Evolutionary conservation across 768 basidiomycete genomes (phyloP).

Genomic region (Piloderma croceum): DNA sequence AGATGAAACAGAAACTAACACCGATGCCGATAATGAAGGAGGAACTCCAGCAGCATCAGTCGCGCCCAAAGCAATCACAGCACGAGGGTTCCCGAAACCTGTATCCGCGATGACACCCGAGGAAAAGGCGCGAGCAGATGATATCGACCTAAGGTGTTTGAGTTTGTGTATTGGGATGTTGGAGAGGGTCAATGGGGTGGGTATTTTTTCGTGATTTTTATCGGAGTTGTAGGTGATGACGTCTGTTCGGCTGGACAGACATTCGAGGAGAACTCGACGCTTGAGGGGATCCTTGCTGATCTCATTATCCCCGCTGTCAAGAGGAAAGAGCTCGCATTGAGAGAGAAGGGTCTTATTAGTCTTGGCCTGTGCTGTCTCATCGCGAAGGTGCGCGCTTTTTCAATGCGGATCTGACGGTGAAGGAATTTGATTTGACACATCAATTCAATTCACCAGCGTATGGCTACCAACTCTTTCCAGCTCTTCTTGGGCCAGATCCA

Average conservation of each 20-base stretch:
- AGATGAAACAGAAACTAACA: slow-evolving; percentile 31
- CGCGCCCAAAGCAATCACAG: slow-evolving; percentile 15
- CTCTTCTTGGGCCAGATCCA: slow-evolving; percentile 78
- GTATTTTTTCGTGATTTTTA: slow-evolving; percentile 20
- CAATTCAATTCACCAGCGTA: slow-evolving; percentile 43
- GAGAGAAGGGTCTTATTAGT: slow-evolving; percentile 75
- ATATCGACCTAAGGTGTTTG: slow-evolving; percentile 70
- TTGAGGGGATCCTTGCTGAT: slow-evolving; percentile 67
- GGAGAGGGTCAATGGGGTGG: slow-evolving; percentile 81
- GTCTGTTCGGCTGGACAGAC: slow-evolving; percentile 27
- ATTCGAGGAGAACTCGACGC: slow-evolving; percentile 62
- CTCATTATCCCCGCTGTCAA: slow-evolving; percentile 88
- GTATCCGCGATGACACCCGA: slow-evolving; percentile 48
- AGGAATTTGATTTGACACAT: too few species aligned
- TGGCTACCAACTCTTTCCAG: slow-evolving; percentile 62
- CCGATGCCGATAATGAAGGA: too few species aligned
- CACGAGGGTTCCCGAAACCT: slow-evolving; percentile 21
- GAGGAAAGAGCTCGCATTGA: slow-evolving; percentile 75
- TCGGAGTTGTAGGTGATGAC: slow-evolving; percentile 11
- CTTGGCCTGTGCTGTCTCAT: slow-evolving; percentile 85
- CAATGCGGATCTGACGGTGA: not conserved
- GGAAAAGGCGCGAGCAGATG: slow-evolving; percentile 51
- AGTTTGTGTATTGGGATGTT: slow-evolving; percentile 76
- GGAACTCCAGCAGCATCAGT: slow-evolving; percentile 23
- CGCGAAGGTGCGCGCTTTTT: slow-evolving; percentile 46